A percentile compares a stretch with the other conserved stretches of the same genome.
Evolutionary conservation across 2,329 filamentous ascomycete species (phyloP).

Genomic region (Colletotrichum sp.): DNA sequence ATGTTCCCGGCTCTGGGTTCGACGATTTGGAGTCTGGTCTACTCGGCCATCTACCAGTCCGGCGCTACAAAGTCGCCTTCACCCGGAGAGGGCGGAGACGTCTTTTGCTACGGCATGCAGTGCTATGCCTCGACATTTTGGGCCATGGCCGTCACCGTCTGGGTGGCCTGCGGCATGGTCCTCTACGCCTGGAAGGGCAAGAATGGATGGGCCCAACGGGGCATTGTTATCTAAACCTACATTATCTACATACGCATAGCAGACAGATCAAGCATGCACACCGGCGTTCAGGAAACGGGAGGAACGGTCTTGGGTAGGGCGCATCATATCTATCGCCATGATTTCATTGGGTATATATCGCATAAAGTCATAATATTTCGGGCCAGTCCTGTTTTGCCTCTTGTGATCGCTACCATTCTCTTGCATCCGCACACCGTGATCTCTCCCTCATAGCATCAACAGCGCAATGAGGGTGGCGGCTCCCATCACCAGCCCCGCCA

Average conservation of each 20-base stretch:
- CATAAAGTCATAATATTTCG: conserved; percentile 11
- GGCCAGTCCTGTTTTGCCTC: conserved; percentile 17
- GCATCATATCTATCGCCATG: not conserved
- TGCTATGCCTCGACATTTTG: conserved; percentile 88
- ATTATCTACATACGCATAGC: not conserved
- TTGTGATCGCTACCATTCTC: not conserved
- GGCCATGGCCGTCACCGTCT: conserved; percentile 83
- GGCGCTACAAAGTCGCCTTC: conserved; percentile 55
- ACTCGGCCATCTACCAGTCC: conserved; percentile 79
- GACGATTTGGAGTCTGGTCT: conserved; percentile 89
- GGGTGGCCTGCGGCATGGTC: conserved; percentile 76
- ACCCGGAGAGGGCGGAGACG: conserved; percentile 44
- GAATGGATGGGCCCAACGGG: conserved; percentile 76
- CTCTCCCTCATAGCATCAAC: conserved; percentile 1
- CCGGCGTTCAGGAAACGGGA: not conserved
- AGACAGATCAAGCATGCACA: not conserved
- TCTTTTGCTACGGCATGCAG: conserved; percentile 78
- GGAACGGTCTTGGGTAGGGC: not conserved
- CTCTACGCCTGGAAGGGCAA: conserved; percentile 82
- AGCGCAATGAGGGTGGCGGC: not conserved
- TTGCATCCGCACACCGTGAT: not conserved
- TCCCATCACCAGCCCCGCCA: not conserved
- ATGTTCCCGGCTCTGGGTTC: conserved; percentile 90
- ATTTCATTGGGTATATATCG: conserved; percentile 19
- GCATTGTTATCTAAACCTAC: conserved; percentile 64